Evolutionary conservation across 768 basidiomycete species (phyloP).

Genomic region (Auriculariales sp.): DNA sequence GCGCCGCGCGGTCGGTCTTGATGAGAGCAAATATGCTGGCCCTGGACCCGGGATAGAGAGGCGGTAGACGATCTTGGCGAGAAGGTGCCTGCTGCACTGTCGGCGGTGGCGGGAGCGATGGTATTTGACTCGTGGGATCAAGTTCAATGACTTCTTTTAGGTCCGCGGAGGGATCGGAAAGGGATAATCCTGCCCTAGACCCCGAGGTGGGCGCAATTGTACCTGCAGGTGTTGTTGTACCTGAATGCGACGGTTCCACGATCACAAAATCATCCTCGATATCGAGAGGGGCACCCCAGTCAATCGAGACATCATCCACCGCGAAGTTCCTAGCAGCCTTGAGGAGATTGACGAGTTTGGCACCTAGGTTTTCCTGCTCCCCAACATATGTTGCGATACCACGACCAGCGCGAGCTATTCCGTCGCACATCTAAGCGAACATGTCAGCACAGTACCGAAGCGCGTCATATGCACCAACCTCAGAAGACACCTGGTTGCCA

Average conservation of each 20-base stretch:
- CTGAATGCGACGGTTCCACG: not conserved
- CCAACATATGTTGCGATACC: slow-evolving; percentile 35
- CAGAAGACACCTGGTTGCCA: slow-evolving; percentile 31
- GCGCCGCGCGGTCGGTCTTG: not conserved
- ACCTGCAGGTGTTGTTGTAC: not conserved
- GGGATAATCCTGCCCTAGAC: not conserved
- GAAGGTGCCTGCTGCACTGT: slow-evolving; percentile 7
- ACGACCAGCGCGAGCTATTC: slow-evolving; percentile 38
- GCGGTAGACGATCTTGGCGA: not conserved
- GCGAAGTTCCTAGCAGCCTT: slow-evolving; percentile 34
- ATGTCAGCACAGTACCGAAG: not conserved
- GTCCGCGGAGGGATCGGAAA: not conserved
- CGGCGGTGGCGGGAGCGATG: slow-evolving; percentile 7
- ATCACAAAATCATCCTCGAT: slow-evolving; percentile 6
- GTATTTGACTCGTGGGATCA: not conserved
- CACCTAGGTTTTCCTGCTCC: slow-evolving; percentile 29
- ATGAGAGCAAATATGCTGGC: slow-evolving; percentile 8
- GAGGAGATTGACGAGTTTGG: slow-evolving; percentile 35
- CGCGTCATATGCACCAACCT: not conserved
- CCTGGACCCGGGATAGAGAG: slow-evolving; percentile 6
- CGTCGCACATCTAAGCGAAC: slow-evolving; percentile 25
- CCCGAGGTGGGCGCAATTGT: not conserved
- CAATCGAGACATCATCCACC: slow-evolving; percentile 30
- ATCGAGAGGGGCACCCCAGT: slow-evolving; percentile 24
- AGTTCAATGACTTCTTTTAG: not conserved